Percentiles rank a stretch among this genome's conserved stretches.
Conservation (phyloP, 352 stramenopile genomes). For the Thalassiosira exigua region DNA sequence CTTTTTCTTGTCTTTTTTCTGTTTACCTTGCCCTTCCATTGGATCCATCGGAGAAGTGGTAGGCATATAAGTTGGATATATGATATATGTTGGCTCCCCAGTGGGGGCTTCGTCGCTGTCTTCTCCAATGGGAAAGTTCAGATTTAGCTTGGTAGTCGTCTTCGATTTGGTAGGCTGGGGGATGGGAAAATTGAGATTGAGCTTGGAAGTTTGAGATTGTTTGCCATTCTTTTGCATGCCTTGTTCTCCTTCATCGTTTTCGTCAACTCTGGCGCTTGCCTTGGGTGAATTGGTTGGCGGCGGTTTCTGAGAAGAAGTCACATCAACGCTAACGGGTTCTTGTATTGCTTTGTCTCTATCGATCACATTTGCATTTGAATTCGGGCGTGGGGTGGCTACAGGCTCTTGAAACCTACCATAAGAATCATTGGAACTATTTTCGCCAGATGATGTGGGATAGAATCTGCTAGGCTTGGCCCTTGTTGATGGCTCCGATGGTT, state of each 20-base stretch:
- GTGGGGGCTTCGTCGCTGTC: background rate
- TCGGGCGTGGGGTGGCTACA: too few species aligned
- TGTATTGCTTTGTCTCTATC: too few species aligned
- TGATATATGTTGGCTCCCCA: constrained; percentile 3
- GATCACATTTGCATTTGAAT: too few species aligned
- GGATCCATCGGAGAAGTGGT: constrained; percentile 4
- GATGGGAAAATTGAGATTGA: background rate
- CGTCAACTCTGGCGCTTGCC: background rate
- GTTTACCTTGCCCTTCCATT: background rate
- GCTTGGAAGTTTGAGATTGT: background rate
- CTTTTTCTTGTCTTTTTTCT: background rate
- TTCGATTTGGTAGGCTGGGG: background rate
- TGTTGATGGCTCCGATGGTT: background rate
- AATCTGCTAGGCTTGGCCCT: background rate
- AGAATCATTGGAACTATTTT: background rate
- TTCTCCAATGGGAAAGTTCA: background rate
- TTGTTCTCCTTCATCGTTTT: background rate
- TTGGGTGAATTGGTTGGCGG: background rate
- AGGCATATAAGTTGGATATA: constrained; percentile 11
- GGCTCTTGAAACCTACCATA: background rate
- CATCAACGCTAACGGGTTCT: background rate
- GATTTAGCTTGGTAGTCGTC: background rate
- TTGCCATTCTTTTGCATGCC: background rate
- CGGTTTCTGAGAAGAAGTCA: background rate
- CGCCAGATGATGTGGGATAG: background rate